Percentiles rank a stretch among this genome's conserved stretches.
phyloP scores from a whole-genome alignment of 179 eudicot species.

The Corrigiola litoralis region DNA sequence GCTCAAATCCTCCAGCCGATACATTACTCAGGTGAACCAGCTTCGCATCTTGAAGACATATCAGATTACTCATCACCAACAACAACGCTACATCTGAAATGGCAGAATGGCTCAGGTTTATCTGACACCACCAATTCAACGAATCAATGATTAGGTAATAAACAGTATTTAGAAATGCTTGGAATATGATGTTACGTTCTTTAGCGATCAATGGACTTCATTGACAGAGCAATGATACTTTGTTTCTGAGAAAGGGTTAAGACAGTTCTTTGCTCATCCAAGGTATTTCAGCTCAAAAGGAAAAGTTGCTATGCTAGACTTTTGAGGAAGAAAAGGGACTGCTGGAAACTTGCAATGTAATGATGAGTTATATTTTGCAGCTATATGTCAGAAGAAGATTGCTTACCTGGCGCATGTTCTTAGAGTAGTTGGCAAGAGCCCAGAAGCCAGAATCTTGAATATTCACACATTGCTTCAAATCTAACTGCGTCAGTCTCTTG shows the following conservation, averaged over 20 bases:
- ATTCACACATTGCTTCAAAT: constrained; percentile 57
- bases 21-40: constrained; percentile 55
- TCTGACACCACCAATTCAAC: constrained; percentile 33
- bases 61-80: constrained; percentile 64
- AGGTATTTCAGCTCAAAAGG: no score
- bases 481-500: constrained; percentile 55
- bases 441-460: constrained; percentile 65
- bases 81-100: constrained; percentile 65
- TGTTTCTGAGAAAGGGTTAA: no score
- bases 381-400: no score
- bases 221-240: no score
- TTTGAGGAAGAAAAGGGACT: no score
- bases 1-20: constrained; percentile 52
- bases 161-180: no score
- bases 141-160: background rate
- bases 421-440: constrained; percentile 57
- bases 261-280: no score
- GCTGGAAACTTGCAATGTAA: no score
- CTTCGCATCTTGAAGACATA: constrained; percentile 69
- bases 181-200: no score
- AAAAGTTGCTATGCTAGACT: no score
- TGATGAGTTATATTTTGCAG: no score
- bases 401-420: constrained; percentile 60
- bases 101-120: constrained; percentile 47
- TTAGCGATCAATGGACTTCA: no score